Percentiles rank a stretch among this genome's conserved stretches.
Conservation (phyloP, 768 basidiomycete genomes). For the Strobilomyces echinocephalus region DNA sequence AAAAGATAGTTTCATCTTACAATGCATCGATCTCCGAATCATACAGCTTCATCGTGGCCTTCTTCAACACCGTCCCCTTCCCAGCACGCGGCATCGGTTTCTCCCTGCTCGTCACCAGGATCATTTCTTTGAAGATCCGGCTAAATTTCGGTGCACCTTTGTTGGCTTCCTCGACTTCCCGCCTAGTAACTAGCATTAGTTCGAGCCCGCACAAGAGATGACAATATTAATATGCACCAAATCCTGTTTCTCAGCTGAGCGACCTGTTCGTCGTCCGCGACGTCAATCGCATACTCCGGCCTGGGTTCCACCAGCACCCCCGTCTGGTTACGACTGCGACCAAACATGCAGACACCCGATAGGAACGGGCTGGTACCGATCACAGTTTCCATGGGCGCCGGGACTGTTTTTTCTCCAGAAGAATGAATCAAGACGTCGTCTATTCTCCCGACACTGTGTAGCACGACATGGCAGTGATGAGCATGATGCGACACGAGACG, state of each 20-base stretch:
- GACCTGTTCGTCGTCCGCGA: constrained; percentile 24
- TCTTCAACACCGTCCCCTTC: constrained; percentile 45
- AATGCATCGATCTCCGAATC: constrained; percentile 42
- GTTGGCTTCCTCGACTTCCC: constrained; percentile 22
- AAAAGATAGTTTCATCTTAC: constrained; percentile 18
- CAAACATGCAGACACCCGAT: constrained; percentile 1
- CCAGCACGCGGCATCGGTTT: constrained; percentile 42
- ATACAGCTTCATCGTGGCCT: constrained; percentile 27
- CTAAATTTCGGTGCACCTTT: no score
- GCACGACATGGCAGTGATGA: background rate
- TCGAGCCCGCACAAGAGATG: no score
- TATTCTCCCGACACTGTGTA: background rate
- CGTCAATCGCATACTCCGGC: constrained; percentile 32
- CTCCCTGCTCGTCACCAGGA: constrained; percentile 37
- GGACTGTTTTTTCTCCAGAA: constrained; percentile 30
- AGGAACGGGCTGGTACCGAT: background rate
- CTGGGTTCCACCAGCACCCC: constrained; percentile 32
- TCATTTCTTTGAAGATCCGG: constrained; percentile 23
- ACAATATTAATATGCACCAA: constrained; percentile 4
- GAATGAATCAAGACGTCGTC: background rate
- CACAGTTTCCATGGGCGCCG: constrained; percentile 6
- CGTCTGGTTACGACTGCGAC: constrained; percentile 2
- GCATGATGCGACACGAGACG: background rate
- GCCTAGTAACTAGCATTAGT: constrained; percentile 19
- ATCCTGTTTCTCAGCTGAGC: constrained; percentile 34